Base-by-base conservation (phyloP, 768 basidiomycete species). In the Kwoniella sp. region DNA sequence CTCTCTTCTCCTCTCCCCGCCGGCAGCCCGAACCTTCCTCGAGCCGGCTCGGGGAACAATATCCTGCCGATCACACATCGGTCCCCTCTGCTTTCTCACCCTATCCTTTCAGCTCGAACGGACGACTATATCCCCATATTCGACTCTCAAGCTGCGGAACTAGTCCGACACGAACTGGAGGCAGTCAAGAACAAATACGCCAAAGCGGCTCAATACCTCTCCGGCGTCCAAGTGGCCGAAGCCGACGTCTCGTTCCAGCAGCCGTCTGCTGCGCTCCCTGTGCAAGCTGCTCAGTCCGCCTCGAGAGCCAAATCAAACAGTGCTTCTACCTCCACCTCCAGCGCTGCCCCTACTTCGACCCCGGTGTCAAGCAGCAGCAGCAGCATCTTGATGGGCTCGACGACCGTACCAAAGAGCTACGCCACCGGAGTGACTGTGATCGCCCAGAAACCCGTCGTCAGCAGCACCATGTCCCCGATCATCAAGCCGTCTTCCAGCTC, bases 101-200 rank as follows among this genome's bases (percentile, higher is more conserved):
- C 63, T 23, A 60, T 34, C 67, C 30, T 58, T 26, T 57, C 41
- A 48, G 56, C 67, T n/a, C 37, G 56, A 23, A 31, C 54, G 0
- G 58, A 55, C 31, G 58, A 50, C 20, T 51, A 37, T 26, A 62
- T 58, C 15, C 55, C 55, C n/a, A 64, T 64, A 12, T 64, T 64
- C 63, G 63, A 64, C 26, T 30, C 56, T 5, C 26, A 31, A 12
- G 58, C 64, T 54, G 64, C 64, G 13, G 45, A 59, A 23, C 30
- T 64, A 9, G 63, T 64, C 15, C 55, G 47, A 22, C 48, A 64
- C 26, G 63, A 64, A 26, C 48, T 68, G 2, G 8, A 52, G n/a
- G 45, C 47, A 23, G 72, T 76, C 45, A 31, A 61, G 30, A 65
- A 64, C 30, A 76, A 76, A 50, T 76, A 76, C 34, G 38, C 54